Evolutionary conservation across 306 rosid species (phyloP), one percentile per base, ranked within the genome.

Genomic region (Cucumis hystrix): DNA sequence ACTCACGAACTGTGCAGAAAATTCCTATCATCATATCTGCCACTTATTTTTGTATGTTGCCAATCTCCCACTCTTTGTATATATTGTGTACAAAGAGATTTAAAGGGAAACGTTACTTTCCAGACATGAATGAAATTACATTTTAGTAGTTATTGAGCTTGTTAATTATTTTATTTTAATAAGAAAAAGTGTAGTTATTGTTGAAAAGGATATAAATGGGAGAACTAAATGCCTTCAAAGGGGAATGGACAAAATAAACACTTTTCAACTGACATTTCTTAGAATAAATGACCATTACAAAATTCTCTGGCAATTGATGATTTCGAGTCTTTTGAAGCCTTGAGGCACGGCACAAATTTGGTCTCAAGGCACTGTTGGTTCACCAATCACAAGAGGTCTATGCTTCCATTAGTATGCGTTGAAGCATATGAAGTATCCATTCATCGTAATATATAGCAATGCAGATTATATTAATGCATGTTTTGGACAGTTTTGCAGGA

Each of bases 401-500:
- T 65, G 49, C 72, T 65, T 65, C 49, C 51, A 39, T 65, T 15
- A 39, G 51, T 39, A 65, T 65, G 51, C 25, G n/a, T 33, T 18
- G 30, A 18, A 65, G 72, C 51, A 35, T 28, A 61, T 39, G 30
- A 35, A 65, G 28, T 65, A 39, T 10, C 9, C n/a, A 45, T 65
- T 25, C 49, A 15, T 65, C 72, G 1, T 65, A 35, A 64, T 64
- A 37, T 15, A 17, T 66, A 33, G 73, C 51, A 2, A 40, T n/a
- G 3, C 23, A 39, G 10, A 65, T 82, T 80, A 6, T 45, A 56
- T 77, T 60, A 79, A 52, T 78, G 77, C 60, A 56, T 83, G 78
- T 82, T 80, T 78, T 79, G 80, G 83, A 80, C 93, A 94, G 98
- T 87, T 92, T 92, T 87, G 97, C 98, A 81, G 98, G 92, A 82